Percentiles rank a stretch among this genome's conserved stretches.
Conservation (phyloP, 1,284 basidiomycete species). For the Exobasidium rhododendri region DNA sequence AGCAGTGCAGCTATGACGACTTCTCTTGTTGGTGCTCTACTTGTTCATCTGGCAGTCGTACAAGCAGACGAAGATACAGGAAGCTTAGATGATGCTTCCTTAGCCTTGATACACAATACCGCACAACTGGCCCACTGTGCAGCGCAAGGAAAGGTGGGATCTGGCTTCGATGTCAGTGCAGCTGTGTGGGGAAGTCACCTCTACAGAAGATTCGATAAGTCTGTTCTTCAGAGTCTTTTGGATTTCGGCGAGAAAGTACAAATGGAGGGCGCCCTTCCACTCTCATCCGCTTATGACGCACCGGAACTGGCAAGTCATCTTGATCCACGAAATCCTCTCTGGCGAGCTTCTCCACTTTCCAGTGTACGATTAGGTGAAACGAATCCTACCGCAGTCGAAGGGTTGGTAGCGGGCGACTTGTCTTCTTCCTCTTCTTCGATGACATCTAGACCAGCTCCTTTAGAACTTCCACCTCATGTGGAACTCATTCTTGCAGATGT, state of each 20-base stretch:
- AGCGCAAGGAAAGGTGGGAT: conserved; percentile 96
- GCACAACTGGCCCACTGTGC: conserved; percentile 93
- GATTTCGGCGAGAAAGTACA: conserved; percentile 29
- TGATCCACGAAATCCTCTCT: conserved; percentile 41
- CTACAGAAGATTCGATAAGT: conserved; percentile 82
- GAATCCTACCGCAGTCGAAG: conserved; percentile 42
- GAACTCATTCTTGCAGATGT: conserved; percentile 50
- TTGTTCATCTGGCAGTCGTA: conserved; percentile 73
- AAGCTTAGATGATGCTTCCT: conserved; percentile 30
- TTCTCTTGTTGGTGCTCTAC: conserved; percentile 79
- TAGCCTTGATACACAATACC: conserved; percentile 72
- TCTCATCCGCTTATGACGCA: conserved; percentile 1
- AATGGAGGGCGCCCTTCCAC: conserved; percentile 22
- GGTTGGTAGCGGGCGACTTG: conserved; percentile 18
- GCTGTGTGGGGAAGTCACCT: conserved; percentile 92
- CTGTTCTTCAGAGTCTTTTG: conserved; percentile 32
- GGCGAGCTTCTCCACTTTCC: conserved; percentile 36
- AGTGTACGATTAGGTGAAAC: conserved; percentile 6
- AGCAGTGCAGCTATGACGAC: conserved; percentile 96
- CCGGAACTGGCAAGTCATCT: conserved; percentile 12
- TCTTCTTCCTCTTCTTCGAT: background rate
- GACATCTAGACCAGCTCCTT: conserved; percentile 33
- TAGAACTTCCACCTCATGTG: conserved; percentile 45
- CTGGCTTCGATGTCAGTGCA: conserved; percentile 91
- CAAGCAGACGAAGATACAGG: conserved; percentile 34